These are phyloP conservation scores for Ceratopteris richardii DNA, from an alignment of 75 land plant genomes.

Conservation along the genomic window DNA sequence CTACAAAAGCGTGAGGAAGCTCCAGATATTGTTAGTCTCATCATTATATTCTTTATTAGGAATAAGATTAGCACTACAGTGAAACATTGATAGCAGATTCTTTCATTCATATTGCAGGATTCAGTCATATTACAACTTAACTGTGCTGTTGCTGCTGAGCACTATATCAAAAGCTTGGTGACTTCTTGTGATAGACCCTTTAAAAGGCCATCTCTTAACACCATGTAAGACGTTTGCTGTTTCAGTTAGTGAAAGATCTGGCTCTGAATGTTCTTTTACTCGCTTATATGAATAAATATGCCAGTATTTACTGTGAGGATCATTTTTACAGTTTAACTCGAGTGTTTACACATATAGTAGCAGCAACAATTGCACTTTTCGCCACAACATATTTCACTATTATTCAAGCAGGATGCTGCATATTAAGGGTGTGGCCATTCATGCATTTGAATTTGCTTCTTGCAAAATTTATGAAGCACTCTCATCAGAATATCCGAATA, in stretches of 20 bases:
- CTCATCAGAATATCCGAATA: conserved; percentile 46
- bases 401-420: conserved; percentile 32
- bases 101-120: conserved; percentile 37
- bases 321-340: conserved; percentile 29
- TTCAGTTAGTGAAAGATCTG: conserved; percentile 1
- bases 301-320: neutral
- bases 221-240: conserved; percentile 28
- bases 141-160: conserved; percentile 43
- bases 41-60: neutral
- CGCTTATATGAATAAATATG: neutral
- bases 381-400: conserved; percentile 44
- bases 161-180: conserved; percentile 14
- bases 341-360: conserved; percentile 20
- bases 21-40: conserved; percentile 51
- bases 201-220: conserved; percentile 15
- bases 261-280: neutral
- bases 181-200: conserved; percentile 12
- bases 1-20: conserved; percentile 41
- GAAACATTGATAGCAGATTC: too few relatives aligned
- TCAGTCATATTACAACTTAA: conserved; percentile 57
- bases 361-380: conserved; percentile 44
- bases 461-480: conserved; percentile 26
- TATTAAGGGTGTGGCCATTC: conserved; percentile 26
- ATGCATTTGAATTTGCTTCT: conserved; percentile 10
- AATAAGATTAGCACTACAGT: conserved; percentile 3